phyloP scores from a whole-genome alignment of 2,329 filamentous ascomycete species.

The Stemphylium lycopersici region DNA sequence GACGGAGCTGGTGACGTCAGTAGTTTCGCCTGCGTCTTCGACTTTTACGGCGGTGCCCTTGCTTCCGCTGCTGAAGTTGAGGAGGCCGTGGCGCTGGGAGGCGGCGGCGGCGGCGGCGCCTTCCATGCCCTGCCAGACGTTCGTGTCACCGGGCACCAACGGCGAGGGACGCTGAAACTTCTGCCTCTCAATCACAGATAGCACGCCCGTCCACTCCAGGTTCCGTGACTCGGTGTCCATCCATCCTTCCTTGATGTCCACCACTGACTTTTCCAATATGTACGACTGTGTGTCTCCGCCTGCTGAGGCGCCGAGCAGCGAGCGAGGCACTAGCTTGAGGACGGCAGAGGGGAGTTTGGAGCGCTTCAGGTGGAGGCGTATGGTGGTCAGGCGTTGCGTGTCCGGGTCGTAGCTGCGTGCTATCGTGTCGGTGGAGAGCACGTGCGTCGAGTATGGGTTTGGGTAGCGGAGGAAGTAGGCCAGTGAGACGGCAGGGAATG shows the following conservation, averaged over 20 bases:
- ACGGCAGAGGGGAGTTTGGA: constrained; percentile 77
- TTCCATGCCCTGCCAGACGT: constrained; percentile 40
- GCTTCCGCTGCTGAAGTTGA: constrained; percentile 28
- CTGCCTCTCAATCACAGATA: constrained; percentile 79
- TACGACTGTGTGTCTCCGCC: constrained; percentile 73
- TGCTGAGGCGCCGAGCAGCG: constrained; percentile 65
- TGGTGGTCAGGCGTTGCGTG: constrained; percentile 78
- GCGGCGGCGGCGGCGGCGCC: too few relatives aligned
- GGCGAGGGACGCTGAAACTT: constrained; percentile 62
- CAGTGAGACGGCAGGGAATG: constrained; percentile 83
- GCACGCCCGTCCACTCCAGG: constrained; percentile 79
- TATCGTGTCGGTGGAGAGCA: constrained; percentile 83
- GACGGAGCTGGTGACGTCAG: constrained; percentile 75
- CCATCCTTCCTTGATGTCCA: constrained; percentile 80
- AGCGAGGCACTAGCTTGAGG: constrained; percentile 75
- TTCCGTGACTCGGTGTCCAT: constrained; percentile 84
- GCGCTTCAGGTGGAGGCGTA: constrained; percentile 81
- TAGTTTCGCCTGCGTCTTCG: constrained; percentile 52
- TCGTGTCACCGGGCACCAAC: constrained; percentile 25
- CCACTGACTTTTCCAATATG: constrained; percentile 78
- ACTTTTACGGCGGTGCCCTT: constrained; percentile 34
- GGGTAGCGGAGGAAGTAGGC: constrained; percentile 91
- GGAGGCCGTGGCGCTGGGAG: constrained; percentile 41
- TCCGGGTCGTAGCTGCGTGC: constrained; percentile 72
- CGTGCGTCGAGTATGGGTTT: constrained; percentile 82